Evolutionary conservation across 1,284 basidiomycete genomes (phyloP), one percentile per base, ranked within the genome.

Genomic region (Sporisorium iseilematis-ciliati): DNA sequence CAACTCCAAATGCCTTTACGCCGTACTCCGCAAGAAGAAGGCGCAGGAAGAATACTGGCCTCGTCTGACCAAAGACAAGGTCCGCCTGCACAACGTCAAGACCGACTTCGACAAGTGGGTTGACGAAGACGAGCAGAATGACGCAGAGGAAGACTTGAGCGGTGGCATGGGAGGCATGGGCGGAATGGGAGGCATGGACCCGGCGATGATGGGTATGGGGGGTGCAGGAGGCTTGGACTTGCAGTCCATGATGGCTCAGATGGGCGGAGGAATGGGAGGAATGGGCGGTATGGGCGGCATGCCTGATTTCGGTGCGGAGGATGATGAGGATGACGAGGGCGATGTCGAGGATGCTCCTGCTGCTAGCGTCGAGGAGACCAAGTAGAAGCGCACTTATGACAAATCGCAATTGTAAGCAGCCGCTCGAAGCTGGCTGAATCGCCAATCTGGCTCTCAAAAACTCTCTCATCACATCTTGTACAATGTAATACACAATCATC

Each of bases 121-220:
- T 20, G 85, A 86, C 59, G 84, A 86, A 66, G 85, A 86, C 61
- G 85, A 86, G 65, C 85, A 86, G 77, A 58, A 75, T 40, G 82
- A 72, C 12, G 77, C 64, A 23, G 57, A 64, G n/a, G 73, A 73
- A 11, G 84, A 73, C 21, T 50, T 65, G 53, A 58, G 42, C 68
- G 85, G 82, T 20, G 88, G 86, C 2, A 87, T 87, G 86, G 82
- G 82, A 12, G 88, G 86, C 8, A 79, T 79, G 78, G 79, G 79
- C 20, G 82, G 81, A 8, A 79, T 81, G 76, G 73, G 79, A 18
- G 80, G 78, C 8, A 81, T 80, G 78, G 73, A 67, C 23, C 64
- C 64, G 5, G 52, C 41, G 8, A 67, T 65, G 68, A 60, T 58
- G 60, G 73, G 53, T 1, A 42, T 57, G 41, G 65, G 65, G 11